Conservation (phyloP, 2,329 filamentous ascomycete genomes). For the Xylariaceae sp. region DNA sequence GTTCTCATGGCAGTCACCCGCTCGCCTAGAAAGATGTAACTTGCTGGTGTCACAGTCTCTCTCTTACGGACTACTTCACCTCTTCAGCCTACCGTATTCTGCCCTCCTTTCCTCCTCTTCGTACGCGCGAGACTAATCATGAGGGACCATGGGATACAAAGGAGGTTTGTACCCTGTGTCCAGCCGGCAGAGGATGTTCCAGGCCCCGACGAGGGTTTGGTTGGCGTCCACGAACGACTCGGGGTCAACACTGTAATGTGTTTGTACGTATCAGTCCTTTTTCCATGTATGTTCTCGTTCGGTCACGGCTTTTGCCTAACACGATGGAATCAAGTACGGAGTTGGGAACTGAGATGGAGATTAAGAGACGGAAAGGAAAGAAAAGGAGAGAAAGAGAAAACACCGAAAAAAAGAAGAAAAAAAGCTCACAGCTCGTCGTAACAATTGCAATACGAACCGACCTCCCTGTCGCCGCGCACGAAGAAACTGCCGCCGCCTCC, state of each 20-base stretch:
- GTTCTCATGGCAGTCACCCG: too few species aligned
- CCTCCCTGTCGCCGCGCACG: slow-evolving; percentile 18
- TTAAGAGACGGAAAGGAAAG: background rate
- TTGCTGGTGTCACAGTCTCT: too few species aligned
- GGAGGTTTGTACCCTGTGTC: background rate
- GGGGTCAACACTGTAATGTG: slow-evolving; percentile 23
- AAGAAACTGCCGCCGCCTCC: slow-evolving; percentile 28
- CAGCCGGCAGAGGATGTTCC: slow-evolving; percentile 29
- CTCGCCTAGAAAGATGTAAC: too few species aligned
- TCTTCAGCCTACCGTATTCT: background rate
- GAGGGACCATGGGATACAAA: background rate
- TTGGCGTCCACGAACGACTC: slow-evolving; percentile 24
- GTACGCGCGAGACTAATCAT: background rate
- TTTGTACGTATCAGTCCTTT: background rate
- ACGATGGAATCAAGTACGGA: background rate
- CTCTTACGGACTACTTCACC: background rate
- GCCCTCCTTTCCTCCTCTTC: background rate
- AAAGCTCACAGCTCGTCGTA: slow-evolving; percentile 28
- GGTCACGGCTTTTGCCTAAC: background rate
- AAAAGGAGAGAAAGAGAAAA: background rate
- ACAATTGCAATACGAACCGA: slow-evolving; percentile 27
- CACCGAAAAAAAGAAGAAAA: background rate
- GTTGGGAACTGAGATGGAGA: background rate
- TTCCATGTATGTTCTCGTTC: background rate
- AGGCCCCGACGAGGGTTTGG: slow-evolving; percentile 27